Evolutionary conservation across 495 filamentous ascomycete genomes (phyloP), one percentile per base, ranked within the genome.

Genomic region (Podospora anserina): DNA sequence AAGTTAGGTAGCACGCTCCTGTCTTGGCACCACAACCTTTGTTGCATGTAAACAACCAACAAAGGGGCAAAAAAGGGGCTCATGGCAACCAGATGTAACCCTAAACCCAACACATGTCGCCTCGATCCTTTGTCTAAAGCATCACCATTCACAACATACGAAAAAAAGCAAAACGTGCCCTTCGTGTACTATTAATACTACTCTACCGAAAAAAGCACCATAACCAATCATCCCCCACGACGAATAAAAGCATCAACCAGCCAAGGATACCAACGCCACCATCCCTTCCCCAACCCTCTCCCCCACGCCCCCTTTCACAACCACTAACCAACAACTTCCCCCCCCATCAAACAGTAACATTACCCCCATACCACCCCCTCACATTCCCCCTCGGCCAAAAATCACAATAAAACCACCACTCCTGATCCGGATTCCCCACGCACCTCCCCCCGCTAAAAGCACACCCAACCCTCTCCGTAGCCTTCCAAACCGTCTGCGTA

Each of bases 401-500:
- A 53, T 72, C 67, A 59, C 72, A 74, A 49, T 71, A 71, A 30
- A 74, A 72, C 68, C 66, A 74, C 72, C 68, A 74, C 57, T 70
- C 68, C 66, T 72, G 34, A 2, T 72, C 57, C 26, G 49, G 32
- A 28, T 69, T 72, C 26, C 70, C 61, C 32, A n/a, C 54, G 39
- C 72, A 72, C 20, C 68, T 63, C 15, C 30, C 60, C n/a, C 68
- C 70, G 30, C 70, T 72, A 19, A 72, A 74, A 4, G 72, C 70
- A 53, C 72, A 74, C 27, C 72, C 72, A 2, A 74, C 68, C n/a
- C 54, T 18, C 57, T 23, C 60, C 11, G 61, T 66, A 27, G 70
- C 66, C 66, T 74, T 74, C 72, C 68, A 74, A 5, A 74, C 70
- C 60, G 66, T 70, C 70, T 74, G 72, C 27, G 72, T 74, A n/a